Percentiles rank a stretch among this genome's conserved stretches.
phyloP scores from a whole-genome alignment of 495 filamentous ascomycete genomes.

The Daldinia concentrica region DNA sequence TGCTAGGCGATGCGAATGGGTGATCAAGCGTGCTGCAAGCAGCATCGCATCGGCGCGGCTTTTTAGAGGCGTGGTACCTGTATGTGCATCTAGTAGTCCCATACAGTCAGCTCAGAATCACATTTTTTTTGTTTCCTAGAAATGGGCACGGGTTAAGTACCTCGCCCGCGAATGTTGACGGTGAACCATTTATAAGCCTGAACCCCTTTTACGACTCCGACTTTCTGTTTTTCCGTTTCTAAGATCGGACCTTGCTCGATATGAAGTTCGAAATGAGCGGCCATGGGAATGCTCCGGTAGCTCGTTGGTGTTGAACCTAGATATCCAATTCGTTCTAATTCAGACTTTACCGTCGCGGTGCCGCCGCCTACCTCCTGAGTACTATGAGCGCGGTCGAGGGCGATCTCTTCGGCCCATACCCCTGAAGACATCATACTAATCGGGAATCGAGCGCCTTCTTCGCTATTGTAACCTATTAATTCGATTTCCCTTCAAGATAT shows the following conservation, averaged over 20 bases:
- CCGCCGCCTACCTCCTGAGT: conserved; percentile 63
- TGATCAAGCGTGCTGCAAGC: conserved; percentile 68
- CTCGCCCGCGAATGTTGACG: conserved; percentile 66
- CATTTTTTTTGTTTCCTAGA: neutral
- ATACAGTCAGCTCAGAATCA: conserved; percentile 6
- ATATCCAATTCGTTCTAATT: conserved; percentile 76
- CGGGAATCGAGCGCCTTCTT: conserved; percentile 84
- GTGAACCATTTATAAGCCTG: conserved; percentile 77
- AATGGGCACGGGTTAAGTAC: conserved; percentile 6
- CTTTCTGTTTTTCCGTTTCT: conserved; percentile 65
- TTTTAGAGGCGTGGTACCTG: conserved; percentile 78
- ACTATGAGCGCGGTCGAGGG: conserved; percentile 68
- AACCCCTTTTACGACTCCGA: conserved; percentile 77
- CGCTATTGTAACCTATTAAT: conserved; percentile 56
- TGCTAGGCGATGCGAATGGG: conserved; percentile 70
- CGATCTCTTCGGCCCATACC: conserved; percentile 76
- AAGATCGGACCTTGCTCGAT: conserved; percentile 84
- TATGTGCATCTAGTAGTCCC: conserved; percentile 62
- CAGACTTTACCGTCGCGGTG: conserved; percentile 70
- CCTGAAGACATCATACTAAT: conserved; percentile 79
- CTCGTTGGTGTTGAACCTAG: conserved; percentile 66
- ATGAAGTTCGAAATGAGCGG: conserved; percentile 84
- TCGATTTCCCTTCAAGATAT: neutral
- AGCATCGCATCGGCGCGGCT: conserved; percentile 69
- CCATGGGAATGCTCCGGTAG: conserved; percentile 72